These are phyloP conservation scores for Triticum dicoccoides DNA, from an alignment of 176 grass and related monocot species.

Conservation along the genomic window DNA sequence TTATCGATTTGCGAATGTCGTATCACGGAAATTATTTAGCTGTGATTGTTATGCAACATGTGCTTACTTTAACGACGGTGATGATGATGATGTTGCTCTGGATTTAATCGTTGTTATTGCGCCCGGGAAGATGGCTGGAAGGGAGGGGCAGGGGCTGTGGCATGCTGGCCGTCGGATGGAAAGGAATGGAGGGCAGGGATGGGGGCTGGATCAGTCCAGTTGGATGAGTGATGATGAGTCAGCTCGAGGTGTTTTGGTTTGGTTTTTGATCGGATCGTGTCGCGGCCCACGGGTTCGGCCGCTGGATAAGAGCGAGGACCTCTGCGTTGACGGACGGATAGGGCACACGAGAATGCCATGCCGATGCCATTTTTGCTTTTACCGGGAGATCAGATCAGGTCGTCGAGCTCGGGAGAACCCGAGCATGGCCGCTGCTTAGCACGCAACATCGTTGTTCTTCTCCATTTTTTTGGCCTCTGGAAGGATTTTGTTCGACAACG, in stretches of 20 bases:
- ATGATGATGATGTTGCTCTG: background rate
- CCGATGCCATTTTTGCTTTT: background rate
- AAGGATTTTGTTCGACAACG: background rate
- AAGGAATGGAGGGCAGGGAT: background rate
- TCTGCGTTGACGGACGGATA: constrained; percentile 28
- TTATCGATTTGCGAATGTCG: background rate
- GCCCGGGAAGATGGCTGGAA: constrained; percentile 20
- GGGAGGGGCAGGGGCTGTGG: background rate
- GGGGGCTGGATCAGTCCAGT: background rate
- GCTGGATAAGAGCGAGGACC: background rate
- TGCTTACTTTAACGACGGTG: constrained; percentile 33
- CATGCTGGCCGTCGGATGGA: background rate
- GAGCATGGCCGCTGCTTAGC: background rate
- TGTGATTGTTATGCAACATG: constrained; percentile 25
- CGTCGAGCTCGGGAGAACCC: background rate
- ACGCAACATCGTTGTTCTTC: background rate
- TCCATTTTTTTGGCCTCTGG: background rate
- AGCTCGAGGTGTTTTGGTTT: background rate
- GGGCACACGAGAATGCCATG: constrained; percentile 2
- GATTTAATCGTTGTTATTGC: background rate
- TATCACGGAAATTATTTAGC: background rate
- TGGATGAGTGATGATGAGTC: constrained; percentile 24
- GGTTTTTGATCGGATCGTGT: background rate
- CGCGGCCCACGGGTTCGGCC: background rate
- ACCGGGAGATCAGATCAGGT: background rate